phyloP scores from a whole-genome alignment of 2,329 filamentous ascomycete species.

The Trichoderma guizhouense region DNA sequence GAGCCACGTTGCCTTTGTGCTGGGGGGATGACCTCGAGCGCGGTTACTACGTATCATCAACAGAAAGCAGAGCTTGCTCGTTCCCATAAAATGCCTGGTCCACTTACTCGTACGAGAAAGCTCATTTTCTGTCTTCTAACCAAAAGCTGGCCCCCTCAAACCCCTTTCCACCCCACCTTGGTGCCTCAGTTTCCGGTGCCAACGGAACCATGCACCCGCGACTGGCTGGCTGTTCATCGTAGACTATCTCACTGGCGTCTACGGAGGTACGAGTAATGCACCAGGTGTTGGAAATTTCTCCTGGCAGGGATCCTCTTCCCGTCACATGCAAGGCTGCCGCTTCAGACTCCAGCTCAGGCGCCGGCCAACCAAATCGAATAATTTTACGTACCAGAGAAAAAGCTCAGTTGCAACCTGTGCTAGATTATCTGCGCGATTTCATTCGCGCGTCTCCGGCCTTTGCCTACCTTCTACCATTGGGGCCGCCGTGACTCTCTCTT shows the following conservation, averaged over 20 bases:
- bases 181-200: slow-evolving; percentile 15
- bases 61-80: neutral
- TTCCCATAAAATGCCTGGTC: neutral
- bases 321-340: slow-evolving; percentile 15
- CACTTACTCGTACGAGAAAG: neutral
- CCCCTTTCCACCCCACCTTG: slow-evolving; percentile 15
- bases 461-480: neutral
- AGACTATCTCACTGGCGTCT: neutral
- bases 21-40: neutral
- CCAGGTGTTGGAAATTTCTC: slow-evolving; percentile 6
- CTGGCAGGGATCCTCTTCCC: slow-evolving; percentile 10
- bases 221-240: neutral
- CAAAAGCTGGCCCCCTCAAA: neutral
- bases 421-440: neutral
- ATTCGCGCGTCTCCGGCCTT: neutral
- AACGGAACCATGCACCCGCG: neutral
- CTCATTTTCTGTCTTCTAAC: neutral
- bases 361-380: slow-evolving; percentile 9
- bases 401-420: neutral
- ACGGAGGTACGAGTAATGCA: slow-evolving; percentile 12
- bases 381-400: neutral
- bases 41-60: neutral
- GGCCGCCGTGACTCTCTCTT: neutral
- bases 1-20: neutral
- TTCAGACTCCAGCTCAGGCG: neutral